A percentile compares a stretch with the other conserved stretches of the same genome.
Conservation (phyloP, 2,329 filamentous ascomycete genomes). For the Fusarium sp. region DNA sequence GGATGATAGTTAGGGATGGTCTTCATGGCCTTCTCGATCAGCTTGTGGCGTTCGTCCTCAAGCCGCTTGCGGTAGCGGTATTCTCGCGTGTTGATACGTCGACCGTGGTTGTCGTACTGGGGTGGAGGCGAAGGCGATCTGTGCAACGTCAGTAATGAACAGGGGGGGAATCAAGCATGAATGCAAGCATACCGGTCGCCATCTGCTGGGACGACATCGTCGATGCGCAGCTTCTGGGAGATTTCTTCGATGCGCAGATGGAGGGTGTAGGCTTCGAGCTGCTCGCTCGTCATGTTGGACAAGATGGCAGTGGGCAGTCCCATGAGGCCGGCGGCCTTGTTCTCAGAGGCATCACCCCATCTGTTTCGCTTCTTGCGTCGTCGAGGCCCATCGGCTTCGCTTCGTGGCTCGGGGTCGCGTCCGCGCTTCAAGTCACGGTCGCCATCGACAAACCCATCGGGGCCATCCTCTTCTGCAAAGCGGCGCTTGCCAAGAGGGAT, state of each 20-base stretch:
- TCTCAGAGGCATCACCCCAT: slow-evolving; percentile 97
- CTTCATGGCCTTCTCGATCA: slow-evolving; percentile 99
- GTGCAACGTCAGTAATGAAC: slow-evolving; percentile 29
- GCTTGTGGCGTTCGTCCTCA: slow-evolving; percentile 98
- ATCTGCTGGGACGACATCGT: slow-evolving; percentile 97
- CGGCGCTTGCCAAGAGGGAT: slow-evolving; percentile 93
- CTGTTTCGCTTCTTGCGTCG: slow-evolving; percentile 98
- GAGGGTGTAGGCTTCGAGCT: slow-evolving; percentile 95
- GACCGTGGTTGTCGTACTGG: slow-evolving; percentile 99
- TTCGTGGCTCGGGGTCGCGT: slow-evolving; percentile 86
- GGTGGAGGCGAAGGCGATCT: slow-evolving; percentile 96
- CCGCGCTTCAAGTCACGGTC: slow-evolving; percentile 81
- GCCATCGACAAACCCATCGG: slow-evolving; percentile 49
- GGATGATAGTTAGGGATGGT: slow-evolving; percentile 99
- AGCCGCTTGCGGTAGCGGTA: slow-evolving; percentile 98
- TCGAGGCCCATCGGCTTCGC: slow-evolving; percentile 79
- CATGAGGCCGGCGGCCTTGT: slow-evolving; percentile 98
- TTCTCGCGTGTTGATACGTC: slow-evolving; percentile 98
- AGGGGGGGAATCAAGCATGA: not conserved
- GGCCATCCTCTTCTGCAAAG: slow-evolving; percentile 69
- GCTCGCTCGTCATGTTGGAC: slow-evolving; percentile 97
- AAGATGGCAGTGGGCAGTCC: slow-evolving; percentile 95
- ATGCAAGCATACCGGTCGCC: slow-evolving; percentile 81
- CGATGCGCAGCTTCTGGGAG: slow-evolving; percentile 98
- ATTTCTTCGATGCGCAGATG: slow-evolving; percentile 99